Conservation (phyloP, 2,329 filamentous ascomycete species). For the Sarocladium oryzae region DNA sequence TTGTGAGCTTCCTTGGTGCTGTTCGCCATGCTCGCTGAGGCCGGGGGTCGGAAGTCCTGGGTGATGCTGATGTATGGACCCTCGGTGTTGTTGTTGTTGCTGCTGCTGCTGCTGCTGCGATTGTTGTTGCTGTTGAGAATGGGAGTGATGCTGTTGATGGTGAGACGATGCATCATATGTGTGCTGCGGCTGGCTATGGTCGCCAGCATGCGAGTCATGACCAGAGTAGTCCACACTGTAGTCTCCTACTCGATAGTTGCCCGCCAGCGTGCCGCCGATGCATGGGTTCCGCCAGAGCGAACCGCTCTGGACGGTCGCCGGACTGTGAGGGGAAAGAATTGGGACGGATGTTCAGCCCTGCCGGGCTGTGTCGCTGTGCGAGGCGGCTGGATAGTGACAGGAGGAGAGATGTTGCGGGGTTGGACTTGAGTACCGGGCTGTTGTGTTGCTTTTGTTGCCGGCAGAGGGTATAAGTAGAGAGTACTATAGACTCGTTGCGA, state of each 20-base stretch:
- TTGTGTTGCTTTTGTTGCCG: constrained; percentile 9
- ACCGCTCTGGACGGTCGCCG: constrained; percentile 67
- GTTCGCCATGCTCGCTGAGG: constrained; percentile 9
- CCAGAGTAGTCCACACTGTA: constrained; percentile 71
- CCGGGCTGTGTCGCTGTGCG: constrained; percentile 39
- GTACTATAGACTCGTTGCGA: constrained; percentile 10
- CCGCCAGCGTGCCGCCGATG: constrained; percentile 64
- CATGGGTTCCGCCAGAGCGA: constrained; percentile 74
- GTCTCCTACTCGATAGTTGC: constrained; percentile 66
- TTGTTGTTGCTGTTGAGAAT: constrained; percentile 18
- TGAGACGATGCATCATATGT: constrained; percentile 48
- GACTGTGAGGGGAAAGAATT: constrained; percentile 55
- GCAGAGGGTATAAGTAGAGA: constrained; percentile 8
- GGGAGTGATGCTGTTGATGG: constrained; percentile 25
- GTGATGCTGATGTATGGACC: constrained; percentile 16
- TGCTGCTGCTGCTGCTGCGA: constrained; percentile 17
- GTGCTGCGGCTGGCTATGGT: constrained; percentile 58
- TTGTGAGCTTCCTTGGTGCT: constrained; percentile 3
- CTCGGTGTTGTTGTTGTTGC: constrained; percentile 27
- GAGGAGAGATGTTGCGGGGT: constrained; percentile 9
- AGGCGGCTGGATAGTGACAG: constrained; percentile 12
- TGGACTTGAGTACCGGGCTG: constrained; percentile 3
- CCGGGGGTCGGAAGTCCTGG: constrained; percentile 2
- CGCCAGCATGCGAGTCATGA: constrained; percentile 59
- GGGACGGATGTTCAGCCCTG: constrained; percentile 8